Evolutionary conservation across 352 stramenopile genomes (phyloP).

Genomic region (Globisporangium carolinianum): DNA sequence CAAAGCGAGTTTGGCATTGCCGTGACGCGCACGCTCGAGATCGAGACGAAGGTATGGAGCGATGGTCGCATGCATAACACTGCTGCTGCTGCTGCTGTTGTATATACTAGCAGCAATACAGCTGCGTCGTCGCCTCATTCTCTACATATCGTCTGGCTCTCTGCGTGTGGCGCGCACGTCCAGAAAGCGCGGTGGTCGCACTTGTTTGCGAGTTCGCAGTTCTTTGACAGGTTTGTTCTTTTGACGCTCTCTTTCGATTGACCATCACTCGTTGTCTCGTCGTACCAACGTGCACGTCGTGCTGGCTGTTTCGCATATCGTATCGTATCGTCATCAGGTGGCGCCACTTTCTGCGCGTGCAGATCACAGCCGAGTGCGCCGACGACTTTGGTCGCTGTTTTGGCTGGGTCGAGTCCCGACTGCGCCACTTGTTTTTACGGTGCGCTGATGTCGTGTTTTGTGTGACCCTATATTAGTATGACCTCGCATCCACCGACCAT

Average conservation of each 20-base stretch:
- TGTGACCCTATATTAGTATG: neutral
- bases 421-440: conserved; percentile 76
- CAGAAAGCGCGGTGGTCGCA: conserved; percentile 74
- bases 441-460: conserved; percentile 14
- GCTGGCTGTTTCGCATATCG: too few relatives aligned
- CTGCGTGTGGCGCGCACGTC: neutral
- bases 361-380: conserved; percentile 47
- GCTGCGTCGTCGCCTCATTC: too few relatives aligned
- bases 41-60: conserved; percentile 69
- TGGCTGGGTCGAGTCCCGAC: conserved; percentile 81
- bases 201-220: conserved; percentile 61
- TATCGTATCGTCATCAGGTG: conserved; percentile 21
- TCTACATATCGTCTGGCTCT: too few relatives aligned
- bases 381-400: conserved; percentile 74
- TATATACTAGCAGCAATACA: too few relatives aligned
- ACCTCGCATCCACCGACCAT: too few relatives aligned
- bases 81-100: too few relatives aligned
- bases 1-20: conserved; percentile 67
- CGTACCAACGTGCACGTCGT: too few relatives aligned
- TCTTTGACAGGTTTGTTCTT: conserved; percentile 63
- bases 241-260: conserved; percentile 1
- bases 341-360: conserved; percentile 77
- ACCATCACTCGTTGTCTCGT: conserved; percentile 9
- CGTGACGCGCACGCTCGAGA: conserved; percentile 55
- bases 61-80: too few relatives aligned